A percentile compares a stretch with the other conserved stretches of the same genome.
These are phyloP conservation scores for Penicillium odoratum DNA, from an alignment of 495 filamentous ascomycete genomes.

Conservation along the genomic window DNA sequence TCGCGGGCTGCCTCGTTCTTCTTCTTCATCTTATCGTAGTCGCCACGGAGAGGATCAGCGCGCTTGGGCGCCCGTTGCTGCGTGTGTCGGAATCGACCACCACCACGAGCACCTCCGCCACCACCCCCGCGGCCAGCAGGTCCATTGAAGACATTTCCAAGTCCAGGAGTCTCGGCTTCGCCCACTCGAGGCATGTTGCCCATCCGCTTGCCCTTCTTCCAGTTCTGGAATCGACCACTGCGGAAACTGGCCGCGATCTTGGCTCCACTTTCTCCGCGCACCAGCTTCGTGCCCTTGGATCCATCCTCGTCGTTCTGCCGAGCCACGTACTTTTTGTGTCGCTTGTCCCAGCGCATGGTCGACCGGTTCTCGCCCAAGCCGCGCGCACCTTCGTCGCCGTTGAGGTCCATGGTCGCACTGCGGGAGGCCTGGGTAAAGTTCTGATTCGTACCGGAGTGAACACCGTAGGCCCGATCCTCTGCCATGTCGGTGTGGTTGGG, in stretches of 20 bases:
- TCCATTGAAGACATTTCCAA: slow-evolving; percentile 30
- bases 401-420: slow-evolving; percentile 83
- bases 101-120: slow-evolving; percentile 7
- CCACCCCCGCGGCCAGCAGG: slow-evolving; percentile 34
- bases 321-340: slow-evolving; percentile 89
- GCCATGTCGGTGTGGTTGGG: slow-evolving; percentile 72
- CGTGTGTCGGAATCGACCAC: slow-evolving; percentile 68
- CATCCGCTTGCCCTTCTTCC: slow-evolving; percentile 82
- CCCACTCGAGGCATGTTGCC: slow-evolving; percentile 75
- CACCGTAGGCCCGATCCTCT: slow-evolving; percentile 89
- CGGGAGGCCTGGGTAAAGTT: slow-evolving; percentile 85
- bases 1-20: slow-evolving; percentile 83
- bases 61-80: slow-evolving; percentile 84
- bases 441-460: slow-evolving; percentile 72
- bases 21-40: slow-evolving; percentile 90
- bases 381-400: slow-evolving; percentile 76
- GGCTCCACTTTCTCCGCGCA: slow-evolving; percentile 87
- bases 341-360: slow-evolving; percentile 94
- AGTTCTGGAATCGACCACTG: slow-evolving; percentile 87
- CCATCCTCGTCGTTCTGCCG: slow-evolving; percentile 93
- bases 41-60: slow-evolving; percentile 84
- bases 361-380: slow-evolving; percentile 71
- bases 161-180: slow-evolving; percentile 64
- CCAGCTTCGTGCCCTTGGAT: slow-evolving; percentile 76
- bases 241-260: slow-evolving; percentile 94